Conservation (phyloP, 352 stramenopile genomes). For the Plasmopara muralis region DNA sequence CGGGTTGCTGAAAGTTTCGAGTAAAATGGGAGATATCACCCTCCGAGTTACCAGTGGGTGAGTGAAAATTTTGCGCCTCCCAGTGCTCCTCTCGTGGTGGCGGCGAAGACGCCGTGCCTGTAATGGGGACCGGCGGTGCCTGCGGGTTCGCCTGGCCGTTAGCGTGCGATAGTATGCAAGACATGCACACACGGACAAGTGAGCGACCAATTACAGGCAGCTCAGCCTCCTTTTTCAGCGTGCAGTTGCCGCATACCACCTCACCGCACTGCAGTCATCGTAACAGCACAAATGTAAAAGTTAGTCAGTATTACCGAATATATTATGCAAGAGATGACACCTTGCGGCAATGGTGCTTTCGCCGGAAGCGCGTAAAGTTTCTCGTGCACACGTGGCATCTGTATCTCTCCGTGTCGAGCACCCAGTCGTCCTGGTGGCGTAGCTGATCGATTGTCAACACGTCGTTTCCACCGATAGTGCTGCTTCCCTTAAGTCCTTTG, state of each 20-base stretch:
- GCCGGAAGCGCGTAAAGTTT: constrained; percentile 84
- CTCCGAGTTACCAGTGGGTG: constrained; percentile 71
- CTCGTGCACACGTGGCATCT: constrained; percentile 84
- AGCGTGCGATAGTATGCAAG: constrained; percentile 81
- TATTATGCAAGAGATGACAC: constrained; percentile 16
- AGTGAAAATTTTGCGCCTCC: constrained; percentile 81
- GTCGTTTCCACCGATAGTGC: constrained; percentile 70
- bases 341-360: constrained; percentile 87
- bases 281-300: constrained; percentile 1
- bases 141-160: constrained; percentile 74
- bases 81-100: constrained; percentile 45
- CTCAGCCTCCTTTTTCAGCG: constrained; percentile 82
- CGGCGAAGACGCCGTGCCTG: constrained; percentile 34
- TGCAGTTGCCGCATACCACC: constrained; percentile 83
- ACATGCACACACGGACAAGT: constrained; percentile 85
- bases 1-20: constrained; percentile 66
- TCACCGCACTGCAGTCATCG: constrained; percentile 59
- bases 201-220: constrained; percentile 78
- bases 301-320: neutral
- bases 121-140: constrained; percentile 34
- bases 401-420: constrained; percentile 82
- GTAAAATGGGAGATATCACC: constrained; percentile 71
- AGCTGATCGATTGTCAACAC: constrained; percentile 86
- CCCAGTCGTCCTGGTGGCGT: constrained; percentile 84
- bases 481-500: constrained; percentile 62